These are phyloP conservation scores for Botrytis deweyae DNA, from an alignment of 2,329 filamentous ascomycete genomes.

Conservation along the genomic window DNA sequence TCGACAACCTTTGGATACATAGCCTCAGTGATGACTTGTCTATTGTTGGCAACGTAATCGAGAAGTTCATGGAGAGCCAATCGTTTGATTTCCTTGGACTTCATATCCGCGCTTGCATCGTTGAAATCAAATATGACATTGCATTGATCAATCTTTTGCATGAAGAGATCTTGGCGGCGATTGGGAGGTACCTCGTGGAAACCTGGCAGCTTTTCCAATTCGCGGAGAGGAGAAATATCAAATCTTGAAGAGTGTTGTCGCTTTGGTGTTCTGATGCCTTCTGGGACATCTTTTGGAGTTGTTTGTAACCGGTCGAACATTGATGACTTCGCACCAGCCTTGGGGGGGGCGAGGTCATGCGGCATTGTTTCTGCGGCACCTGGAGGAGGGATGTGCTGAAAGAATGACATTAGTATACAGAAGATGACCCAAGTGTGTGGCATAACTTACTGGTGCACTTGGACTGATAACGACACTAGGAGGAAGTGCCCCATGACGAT, in stretches of 20 bases:
- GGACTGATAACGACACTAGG: conserved; percentile 94
- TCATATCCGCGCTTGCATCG: conserved; percentile 97
- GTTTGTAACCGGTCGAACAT: conserved; percentile 88
- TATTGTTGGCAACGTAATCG: conserved; percentile 97
- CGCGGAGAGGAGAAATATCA: conserved; percentile 94
- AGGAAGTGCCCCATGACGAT: conserved; percentile 63
- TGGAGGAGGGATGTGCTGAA: conserved; percentile 83
- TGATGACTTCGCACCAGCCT: conserved; percentile 84
- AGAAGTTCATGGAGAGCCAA: conserved; percentile 92
- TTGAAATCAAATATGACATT: conserved; percentile 99
- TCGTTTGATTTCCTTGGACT: conserved; percentile 99
- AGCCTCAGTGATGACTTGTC: conserved; percentile 95
- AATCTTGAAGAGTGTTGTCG: conserved; percentile 97
- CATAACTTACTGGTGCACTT: conserved; percentile 75
- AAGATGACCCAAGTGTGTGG: neutral
- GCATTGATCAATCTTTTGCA: conserved; percentile 99
- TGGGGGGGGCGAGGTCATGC: conserved; percentile 90
- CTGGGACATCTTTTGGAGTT: conserved; percentile 93
- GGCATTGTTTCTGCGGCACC: conserved; percentile 97
- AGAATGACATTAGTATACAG: conserved; percentile 16
- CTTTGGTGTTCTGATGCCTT: conserved; percentile 92
- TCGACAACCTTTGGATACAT: conserved; percentile 99
- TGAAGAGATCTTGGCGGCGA: conserved; percentile 92
- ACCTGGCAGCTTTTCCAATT: conserved; percentile 93
- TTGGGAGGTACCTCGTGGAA: conserved; percentile 98